Base-by-base conservation (phyloP, 768 basidiomycete genomes). In the Cubamyces sp. region DNA sequence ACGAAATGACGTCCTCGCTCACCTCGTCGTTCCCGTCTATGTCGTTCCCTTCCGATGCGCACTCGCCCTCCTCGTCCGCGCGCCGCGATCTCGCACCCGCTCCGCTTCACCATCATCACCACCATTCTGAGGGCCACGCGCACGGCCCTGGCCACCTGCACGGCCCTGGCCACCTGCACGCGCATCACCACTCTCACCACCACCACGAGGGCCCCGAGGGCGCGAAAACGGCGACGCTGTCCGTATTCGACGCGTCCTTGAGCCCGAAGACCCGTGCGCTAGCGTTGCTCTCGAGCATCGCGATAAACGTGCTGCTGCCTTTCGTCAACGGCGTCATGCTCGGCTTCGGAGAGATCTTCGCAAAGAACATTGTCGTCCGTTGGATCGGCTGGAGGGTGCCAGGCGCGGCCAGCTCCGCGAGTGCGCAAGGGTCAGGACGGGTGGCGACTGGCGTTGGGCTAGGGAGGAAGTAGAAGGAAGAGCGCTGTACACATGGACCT, bases 291-390 rank as follows among this genome's bases (percentile, higher is more conserved):
- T 87, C 91, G 16, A 86, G 90, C 23, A 73, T 94, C 64, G 89
- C 90, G 26, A 91, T 96, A 72, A 96, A 96, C 72, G 72, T 96
- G 64, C 71, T 91, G 0, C 80, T 96, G 41, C 94, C 94, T 0
- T 96, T 96, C 74, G 83, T 96, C 9, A 96, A 96, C 66, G 94
- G 94, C 19, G 91, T 96, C 60, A 96, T 96, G 94, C 85, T 95
- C 53, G 94, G 94, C n/a, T 95, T 96, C 71, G 94, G 94, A 42
- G 94, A 96, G 75, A 90, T 96, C 52, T 94, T 95, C 71, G 94
- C 90, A 39, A 90, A 90, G 74, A 84, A 89, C 47, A 81, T 91
- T n/a, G 73, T 91, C 18, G 75, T 90, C 18, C 71, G 74, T 7
- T 82, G 81, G 81, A 71, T 82, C 43, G 81, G 81, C 40, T 82